Evolutionary conservation across 2,329 filamentous ascomycete species (phyloP), one percentile per base, ranked within the genome.

Genomic region (Epichloe sp.): DNA sequence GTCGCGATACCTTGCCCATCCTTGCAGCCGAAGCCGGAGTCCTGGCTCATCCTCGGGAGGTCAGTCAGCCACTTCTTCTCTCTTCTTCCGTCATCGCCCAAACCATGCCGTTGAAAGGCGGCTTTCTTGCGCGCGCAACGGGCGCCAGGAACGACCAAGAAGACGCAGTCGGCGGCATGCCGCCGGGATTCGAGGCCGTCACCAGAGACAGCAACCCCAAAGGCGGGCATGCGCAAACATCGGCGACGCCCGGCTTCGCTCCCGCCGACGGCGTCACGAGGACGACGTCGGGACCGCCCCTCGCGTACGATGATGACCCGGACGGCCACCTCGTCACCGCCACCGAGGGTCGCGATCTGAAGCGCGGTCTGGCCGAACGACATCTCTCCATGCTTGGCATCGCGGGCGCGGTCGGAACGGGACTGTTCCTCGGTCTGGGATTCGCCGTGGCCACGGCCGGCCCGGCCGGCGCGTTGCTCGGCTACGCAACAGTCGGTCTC

Each of bases 311-410:
- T 17, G 47, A 52, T 11, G 54, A 56, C 31, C 50, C 52, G 54
- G 64, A 69, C 44, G 68, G 68, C 53, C 71, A 76, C 54, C 64
- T 78, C 47, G 67, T 74, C 50, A 73, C 72, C 0, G 61, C 63
- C 41, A 63, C 67, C 57, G 79, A 83, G 62, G 67, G 72, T 50
- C 70, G 70, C 51, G 67, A 71, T 54, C 68, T 78, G 50, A 68
- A 68, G 58, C 71, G 72, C 53, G 70, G 70, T 19, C 57, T 60
- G 19, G 40, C 53, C 5, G 56, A 59, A 50, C 58, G 58, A 69
- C 78, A 81, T 62, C 68, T 82, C 54, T 77, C 78, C 56, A 80
- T 81, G 77, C 72, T 81, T 54, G 78, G 76, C 57, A 79, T 82
- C 51, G 78, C 78, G 48, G 78, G 78, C 49, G 75, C 77, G 53